Conservation (phyloP, 2,329 filamentous ascomycete genomes). For the Penicillium hesseltinei region DNA sequence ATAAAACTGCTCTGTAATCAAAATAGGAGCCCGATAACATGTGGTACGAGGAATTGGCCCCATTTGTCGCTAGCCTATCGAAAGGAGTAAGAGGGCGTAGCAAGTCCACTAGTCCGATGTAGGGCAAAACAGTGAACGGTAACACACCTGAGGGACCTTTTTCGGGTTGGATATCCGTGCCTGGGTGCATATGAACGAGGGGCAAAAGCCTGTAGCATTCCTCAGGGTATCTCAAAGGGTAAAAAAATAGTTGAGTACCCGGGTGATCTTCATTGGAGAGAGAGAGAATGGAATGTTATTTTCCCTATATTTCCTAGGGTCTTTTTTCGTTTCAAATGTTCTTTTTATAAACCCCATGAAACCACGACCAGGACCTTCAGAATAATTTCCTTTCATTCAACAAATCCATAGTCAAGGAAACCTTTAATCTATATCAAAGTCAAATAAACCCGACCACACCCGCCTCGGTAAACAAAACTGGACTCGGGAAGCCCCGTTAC, state of each 20-base stretch:
- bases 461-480: slow-evolving; percentile 15
- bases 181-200: slow-evolving; percentile 22
- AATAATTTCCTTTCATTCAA: not conserved
- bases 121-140: slow-evolving; percentile 4
- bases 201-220: slow-evolving; percentile 17
- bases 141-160: slow-evolving; percentile 3
- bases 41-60: slow-evolving; percentile 5
- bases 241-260: not conserved
- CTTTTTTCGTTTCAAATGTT: slow-evolving; percentile 6
- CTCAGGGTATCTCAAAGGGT: not conserved
- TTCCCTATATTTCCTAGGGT: not conserved
- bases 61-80: not conserved
- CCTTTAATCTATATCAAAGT: not conserved
- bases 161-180: slow-evolving; percentile 12
- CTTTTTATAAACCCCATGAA: not conserved
- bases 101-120: slow-evolving; percentile 5
- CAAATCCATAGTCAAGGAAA: not conserved
- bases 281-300: not conserved
- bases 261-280: slow-evolving; percentile 5
- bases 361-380: too few relatives aligned
- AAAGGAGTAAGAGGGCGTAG: slow-evolving; percentile 2
- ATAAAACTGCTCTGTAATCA: not conserved
- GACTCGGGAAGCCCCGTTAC: slow-evolving; percentile 23
- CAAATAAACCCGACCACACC: slow-evolving; percentile 19
- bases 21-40: slow-evolving; percentile 1